Base-by-base conservation (phyloP, 768 basidiomycete genomes). In the Trametes maxima region DNA sequence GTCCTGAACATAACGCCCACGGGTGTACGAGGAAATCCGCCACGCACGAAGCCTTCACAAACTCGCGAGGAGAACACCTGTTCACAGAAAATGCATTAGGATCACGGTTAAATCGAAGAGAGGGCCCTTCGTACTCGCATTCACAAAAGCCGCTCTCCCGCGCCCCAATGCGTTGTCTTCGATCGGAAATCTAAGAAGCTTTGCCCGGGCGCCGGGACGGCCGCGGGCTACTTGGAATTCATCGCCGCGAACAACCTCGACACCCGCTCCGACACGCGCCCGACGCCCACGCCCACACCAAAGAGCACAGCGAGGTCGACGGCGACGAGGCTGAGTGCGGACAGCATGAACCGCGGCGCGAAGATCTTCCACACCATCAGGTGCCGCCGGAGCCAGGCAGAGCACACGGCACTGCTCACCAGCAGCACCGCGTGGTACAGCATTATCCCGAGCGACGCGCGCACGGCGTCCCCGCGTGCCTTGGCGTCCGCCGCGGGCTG, bases 341-440 rank as follows among this genome's bases (percentile, higher is more conserved):
- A 90, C 16, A 84, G 71, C 88, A 98, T 95, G 71, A 95, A 97
- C 63, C 96, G 77, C 63, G 97, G 97, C 39, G 95, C 96, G 69
- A 98, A 99, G 3, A 98, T 88, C 76, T 98, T 98, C 97, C 97
- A 99, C 22, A 98, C 95, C 95, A 97, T 97, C 65, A 97, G 73
- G 72, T 98, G 95, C 46, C 94, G 73, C 64, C 94, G 75, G 53
- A 95, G 74, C 67, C 86, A 82, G 8, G 93, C 90, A 0, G 92
- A 87, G 57, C 86, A 86, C 6, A 85, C 73, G 3, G 92, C 88
- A 16, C 86, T 83, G 4, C 90, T 88, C 4, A 95, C 68, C 1
- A 93, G 73, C 22, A 95, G 69, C 5, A 77, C 68, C 6, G 81
- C 74, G 71, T 88, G 90, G 69, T 95, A 95, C 2, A 85, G 73